Evolutionary conservation across 2,329 filamentous ascomycete genomes (phyloP), one percentile per base, ranked within the genome.

Genomic region (Gliomastix tumulicola): DNA sequence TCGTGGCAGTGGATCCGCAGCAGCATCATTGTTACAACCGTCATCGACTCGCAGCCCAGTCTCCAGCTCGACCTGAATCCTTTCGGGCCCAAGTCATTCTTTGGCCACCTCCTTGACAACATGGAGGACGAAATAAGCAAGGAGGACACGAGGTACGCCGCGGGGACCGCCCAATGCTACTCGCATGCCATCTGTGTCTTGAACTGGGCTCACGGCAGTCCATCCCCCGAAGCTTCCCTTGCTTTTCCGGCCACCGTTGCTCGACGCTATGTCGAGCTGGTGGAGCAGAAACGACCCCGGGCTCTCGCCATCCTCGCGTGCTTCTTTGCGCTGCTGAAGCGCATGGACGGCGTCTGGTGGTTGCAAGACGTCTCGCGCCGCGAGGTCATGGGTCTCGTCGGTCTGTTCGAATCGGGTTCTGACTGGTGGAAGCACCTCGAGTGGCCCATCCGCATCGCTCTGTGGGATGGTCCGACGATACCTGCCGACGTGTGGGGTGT

Each of bases 341-440:
- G 69, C 22, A 63, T 82, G 43, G 73, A 81, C 41, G 56, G 65
- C 13, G 62, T 79, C 13, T 87, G 82, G 82, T 87, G 82, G 82
- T 61, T 85, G 20, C 69, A 77, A 16, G 79, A 81, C 27, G 79
- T 83, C 48, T 73, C 79, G 7, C 69, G 72, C 13, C 71, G 76
- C 38, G 76, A 86, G 47, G 74, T 86, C 13, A 71, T 76, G 50
- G 79, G 80, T 16, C 68, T 84, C 18, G 68, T 77, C 16, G 69
- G 68, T 23, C 56, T 78, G 23, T 79, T 79, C 50, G 71, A 76
- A 48, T 64, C 68, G 3, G 70, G 74, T 33, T 76, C 72, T 19
- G 62, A 66, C 35, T 79, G 75, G 75, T 78, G 74, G 75, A 65
- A 69, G 22, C 73, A 77, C 44, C 60, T 79, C 6, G 72, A 78